These are phyloP conservation scores for Coniochaeta sp. DNA, from an alignment of 2,329 filamentous ascomycete species.

Conservation along the genomic window DNA sequence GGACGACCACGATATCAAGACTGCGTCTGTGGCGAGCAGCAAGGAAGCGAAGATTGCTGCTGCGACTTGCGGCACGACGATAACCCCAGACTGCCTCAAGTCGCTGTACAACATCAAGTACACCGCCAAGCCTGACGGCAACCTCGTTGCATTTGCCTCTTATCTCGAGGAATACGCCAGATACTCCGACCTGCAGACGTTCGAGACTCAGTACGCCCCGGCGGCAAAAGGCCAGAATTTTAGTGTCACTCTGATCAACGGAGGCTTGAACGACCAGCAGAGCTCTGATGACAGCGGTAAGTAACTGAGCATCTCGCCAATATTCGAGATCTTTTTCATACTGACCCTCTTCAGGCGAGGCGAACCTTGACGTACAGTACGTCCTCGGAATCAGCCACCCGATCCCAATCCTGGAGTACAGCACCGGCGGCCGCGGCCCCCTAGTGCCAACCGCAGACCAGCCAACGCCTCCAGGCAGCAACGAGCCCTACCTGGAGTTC, in stretches of 20 bases:
- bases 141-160: slow-evolving; percentile 28
- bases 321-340: too few species aligned
- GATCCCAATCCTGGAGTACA: slow-evolving; percentile 49
- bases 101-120: slow-evolving; percentile 38
- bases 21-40: slow-evolving; percentile 2
- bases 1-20: slow-evolving; percentile 9
- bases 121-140: slow-evolving; percentile 19
- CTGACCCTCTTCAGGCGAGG: slow-evolving; percentile 33
- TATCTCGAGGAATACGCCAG: slow-evolving; percentile 42
- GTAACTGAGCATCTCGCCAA: slow-evolving; percentile 2
- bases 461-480: slow-evolving; percentile 44
- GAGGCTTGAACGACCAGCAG: slow-evolving; percentile 41
- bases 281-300: slow-evolving; percentile 25
- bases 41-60: slow-evolving; percentile 9
- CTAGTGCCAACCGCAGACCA: slow-evolving; percentile 43
- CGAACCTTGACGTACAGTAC: slow-evolving; percentile 58
- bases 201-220: slow-evolving; percentile 43
- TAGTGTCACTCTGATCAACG: slow-evolving; percentile 46
- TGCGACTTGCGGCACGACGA: slow-evolving; percentile 26
- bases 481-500: slow-evolving; percentile 62
- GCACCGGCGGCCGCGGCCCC: slow-evolving; percentile 51
- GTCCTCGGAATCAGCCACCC: slow-evolving; percentile 47
- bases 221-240: slow-evolving; percentile 45
- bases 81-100: slow-evolving; percentile 41
- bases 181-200: slow-evolving; percentile 40